Base-by-base conservation (phyloP, 768 basidiomycete species). In the Suillus paluster region DNA sequence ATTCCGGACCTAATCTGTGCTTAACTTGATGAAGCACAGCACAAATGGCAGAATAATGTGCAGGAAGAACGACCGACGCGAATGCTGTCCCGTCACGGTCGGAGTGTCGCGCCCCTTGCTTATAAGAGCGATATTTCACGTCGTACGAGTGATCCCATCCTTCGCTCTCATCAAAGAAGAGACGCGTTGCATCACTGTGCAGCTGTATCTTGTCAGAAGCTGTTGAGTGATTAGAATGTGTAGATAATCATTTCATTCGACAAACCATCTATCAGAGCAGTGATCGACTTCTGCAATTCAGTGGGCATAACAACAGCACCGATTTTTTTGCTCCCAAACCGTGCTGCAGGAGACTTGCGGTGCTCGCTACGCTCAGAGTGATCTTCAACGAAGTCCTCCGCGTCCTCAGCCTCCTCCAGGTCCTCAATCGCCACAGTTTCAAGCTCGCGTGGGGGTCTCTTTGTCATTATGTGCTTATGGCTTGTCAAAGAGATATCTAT, bases 21-120 rank as follows among this genome's bases (percentile, higher is more conserved):
- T 84, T 88, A 41, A 87, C 66, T 64, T 93, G 88, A 52, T 84
- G 78, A 19, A 96, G 75, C 6, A 95, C 92, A n/a, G 89, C 79
- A 54, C 78, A 81, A 56, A 95, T 90, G 2, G 88, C 92, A 50
- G 92, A 85, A 72, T 91, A 96, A 76, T 95, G 91, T 4, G 89
- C 86, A 1, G 94, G 94, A 65, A 96, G 83, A n/a, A 88, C 90
- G 54, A 95, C 82, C 14, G 91, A 87, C 15, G 90, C 89, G 71
- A 95, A 96, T 5, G 94, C 94, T 27, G 90, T 87, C 25, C 89
- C 92, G 65, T 95, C 91, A 30, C 90, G 82, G 59, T 84, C 81
- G 44, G 79, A 78, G 72, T 91, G 90, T 30, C 82, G 83, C 60
- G 74, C 74, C 39, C 83, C 80, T 68, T 91, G 88, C 57, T 78